Evolutionary conservation across 768 basidiomycete genomes (phyloP).

Genomic region (Cubamyces lactineus): DNA sequence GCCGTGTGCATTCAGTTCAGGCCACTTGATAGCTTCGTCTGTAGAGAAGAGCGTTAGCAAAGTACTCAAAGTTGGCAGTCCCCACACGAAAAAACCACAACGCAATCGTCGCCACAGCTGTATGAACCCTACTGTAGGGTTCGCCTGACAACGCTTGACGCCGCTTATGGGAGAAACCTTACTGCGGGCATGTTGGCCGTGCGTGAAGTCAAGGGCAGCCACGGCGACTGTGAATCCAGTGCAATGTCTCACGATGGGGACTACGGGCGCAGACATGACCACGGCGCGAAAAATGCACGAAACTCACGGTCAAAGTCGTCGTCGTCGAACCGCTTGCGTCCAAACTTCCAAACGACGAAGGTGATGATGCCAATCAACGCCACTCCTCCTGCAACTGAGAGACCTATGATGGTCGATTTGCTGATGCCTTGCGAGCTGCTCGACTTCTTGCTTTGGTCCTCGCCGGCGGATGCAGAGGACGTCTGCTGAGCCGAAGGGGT

Average conservation of each 20-base stretch:
- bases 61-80: not conserved
- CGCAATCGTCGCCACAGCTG: constrained; percentile 4
- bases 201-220: constrained; percentile 1
- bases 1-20: constrained; percentile 74
- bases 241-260: not conserved
- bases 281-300: not conserved
- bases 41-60: constrained; percentile 11
- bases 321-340: constrained; percentile 67
- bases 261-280: not conserved
- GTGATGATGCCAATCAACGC: constrained; percentile 69
- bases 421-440: constrained; percentile 45
- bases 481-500: constrained; percentile 23
- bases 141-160: constrained; percentile 4
- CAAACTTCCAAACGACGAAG: constrained; percentile 88
- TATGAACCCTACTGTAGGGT: constrained; percentile 18
- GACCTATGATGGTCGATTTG: constrained; percentile 75
- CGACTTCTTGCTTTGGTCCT: constrained; percentile 31
- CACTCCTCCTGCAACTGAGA: constrained; percentile 81
- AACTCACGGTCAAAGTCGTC: constrained; percentile 77
- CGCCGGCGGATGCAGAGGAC: constrained; percentile 31
- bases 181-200: constrained; percentile 7
- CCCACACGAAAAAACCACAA: not conserved
- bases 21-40: constrained; percentile 92
- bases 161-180: not conserved
- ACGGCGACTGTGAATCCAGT: constrained; percentile 4